Evolutionary conservation across 2,329 filamentous ascomycete genomes (phyloP), one percentile per base, ranked within the genome.

Genomic region (Grosmannia huntii): DNA sequence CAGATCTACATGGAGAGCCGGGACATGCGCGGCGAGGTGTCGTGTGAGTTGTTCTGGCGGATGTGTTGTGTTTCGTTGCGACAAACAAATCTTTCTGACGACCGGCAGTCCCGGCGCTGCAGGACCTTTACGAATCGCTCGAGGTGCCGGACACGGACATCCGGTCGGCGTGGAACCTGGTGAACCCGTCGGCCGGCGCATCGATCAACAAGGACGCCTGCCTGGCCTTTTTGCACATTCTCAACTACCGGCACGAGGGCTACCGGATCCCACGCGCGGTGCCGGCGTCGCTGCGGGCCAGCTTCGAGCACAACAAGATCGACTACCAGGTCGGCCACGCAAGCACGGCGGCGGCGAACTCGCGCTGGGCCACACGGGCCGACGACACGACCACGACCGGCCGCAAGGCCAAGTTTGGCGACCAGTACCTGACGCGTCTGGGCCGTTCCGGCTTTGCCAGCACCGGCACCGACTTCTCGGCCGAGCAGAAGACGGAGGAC

Each of bases 381-480:
- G 88, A 91, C 68, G 89, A 95, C 56, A 81, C 82, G 63, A 96
- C 92, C 0, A 75, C 81, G 41, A 94, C 90, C 0, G 91, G 92
- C 59, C 87, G 89, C 68, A 99, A 99, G 75, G 87, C 90, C 65
- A 96, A 96, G 74, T 99, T 99, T 68, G 94, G 94, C 64, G 94
- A 99, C 71, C 89, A 95, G 63, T 99, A 97, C 72, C 82, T 99
- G 59, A 95, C 89, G 61, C 85, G 94, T 14, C 79, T 99, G 46
- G 94, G 94, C 56, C 87, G 91, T 67, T 84, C 86, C 64, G 85
- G 82, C 60, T 92, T 94, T 73, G 86, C 88, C 68, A 82, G 87
- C 10, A 77, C 86, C 48, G 94, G 94, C 28, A 99, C 94, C 1
- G 91, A 99, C 74, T 97, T 97, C 70, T 87, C 84, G 60, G 79